A percentile compares a stretch with the other conserved stretches of the same genome.
These are phyloP conservation scores for Thelephora ganbajun DNA, from an alignment of 768 basidiomycete genomes.

Conservation along the genomic window DNA sequence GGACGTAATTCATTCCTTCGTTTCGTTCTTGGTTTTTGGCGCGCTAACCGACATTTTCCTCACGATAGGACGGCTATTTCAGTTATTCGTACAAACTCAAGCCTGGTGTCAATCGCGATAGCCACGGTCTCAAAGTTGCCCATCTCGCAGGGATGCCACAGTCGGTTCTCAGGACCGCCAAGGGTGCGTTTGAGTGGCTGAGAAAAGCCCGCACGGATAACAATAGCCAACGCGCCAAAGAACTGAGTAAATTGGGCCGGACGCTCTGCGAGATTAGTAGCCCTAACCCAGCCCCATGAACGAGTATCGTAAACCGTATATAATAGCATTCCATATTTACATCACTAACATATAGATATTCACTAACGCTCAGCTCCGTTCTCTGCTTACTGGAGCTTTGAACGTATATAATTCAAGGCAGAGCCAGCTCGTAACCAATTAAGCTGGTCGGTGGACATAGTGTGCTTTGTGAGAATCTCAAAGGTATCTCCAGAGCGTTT, in stretches of 20 bases:
- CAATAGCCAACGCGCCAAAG: neutral
- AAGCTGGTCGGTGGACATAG: constrained; percentile 81
- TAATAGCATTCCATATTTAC: constrained; percentile 2
- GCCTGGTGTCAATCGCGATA: constrained; percentile 80
- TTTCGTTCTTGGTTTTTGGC: neutral
- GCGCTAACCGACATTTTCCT: neutral
- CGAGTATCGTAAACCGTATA: neutral
- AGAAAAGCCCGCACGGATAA: constrained; percentile 10
- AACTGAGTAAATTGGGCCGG: constrained; percentile 11
- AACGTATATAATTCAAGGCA: constrained; percentile 81
- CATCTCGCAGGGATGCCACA: constrained; percentile 74
- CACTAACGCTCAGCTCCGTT: neutral
- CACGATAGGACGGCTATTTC: constrained; percentile 55
- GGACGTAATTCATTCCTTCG: constrained; percentile 31
- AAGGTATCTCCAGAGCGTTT: constrained; percentile 47
- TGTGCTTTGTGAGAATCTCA: constrained; percentile 67
- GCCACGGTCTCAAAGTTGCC: constrained; percentile 86
- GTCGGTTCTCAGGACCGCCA: constrained; percentile 44
- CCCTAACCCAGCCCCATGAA: neutral
- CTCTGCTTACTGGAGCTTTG: constrained; percentile 22
- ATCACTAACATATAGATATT: neutral
- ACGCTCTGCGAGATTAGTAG: neutral
- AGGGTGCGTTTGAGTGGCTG: constrained; percentile 32
- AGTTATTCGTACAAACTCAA: constrained; percentile 70
- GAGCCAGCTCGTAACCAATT: constrained; percentile 84